These are phyloP conservation scores for Heterococcus sp. DNA, from an alignment of 108 stramenopile species.

Conservation along the genomic window DNA sequence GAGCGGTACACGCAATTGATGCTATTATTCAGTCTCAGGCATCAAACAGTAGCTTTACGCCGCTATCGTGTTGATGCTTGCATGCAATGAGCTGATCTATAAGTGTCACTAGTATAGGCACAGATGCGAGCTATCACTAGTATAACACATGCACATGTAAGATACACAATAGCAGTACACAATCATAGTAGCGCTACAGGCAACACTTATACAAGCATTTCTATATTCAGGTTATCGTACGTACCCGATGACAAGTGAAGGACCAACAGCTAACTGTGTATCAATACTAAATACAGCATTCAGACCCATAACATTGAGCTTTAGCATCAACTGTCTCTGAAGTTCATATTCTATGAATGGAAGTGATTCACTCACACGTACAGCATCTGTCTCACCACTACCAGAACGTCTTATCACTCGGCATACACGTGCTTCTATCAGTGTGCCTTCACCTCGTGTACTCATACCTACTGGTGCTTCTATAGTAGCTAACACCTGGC, in stretches of 20 bases:
- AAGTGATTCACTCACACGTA: constrained; percentile 75
- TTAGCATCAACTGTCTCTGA: constrained; percentile 90
- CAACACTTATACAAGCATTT: no score
- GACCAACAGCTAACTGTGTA: constrained; percentile 22
- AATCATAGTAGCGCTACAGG: no score
- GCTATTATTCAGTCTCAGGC: no score
- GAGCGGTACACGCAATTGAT: not conserved
- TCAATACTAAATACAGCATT: constrained; percentile 20
- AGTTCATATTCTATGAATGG: constrained; percentile 91
- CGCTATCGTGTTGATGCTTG: no score
- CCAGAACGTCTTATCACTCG: constrained; percentile 57
- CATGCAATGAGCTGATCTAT: no score
- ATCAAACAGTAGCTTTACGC: no score
- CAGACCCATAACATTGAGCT: constrained; percentile 64
- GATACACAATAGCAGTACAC: no score
- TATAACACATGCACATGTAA: no score
- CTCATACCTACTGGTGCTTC: constrained; percentile 62
- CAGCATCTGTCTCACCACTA: constrained; percentile 36
- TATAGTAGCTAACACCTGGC: constrained; percentile 15
- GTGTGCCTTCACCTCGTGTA: constrained; percentile 78
- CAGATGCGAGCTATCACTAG: no score
- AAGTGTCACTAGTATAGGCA: no score
- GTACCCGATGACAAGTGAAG: constrained; percentile 9
- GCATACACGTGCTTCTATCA: constrained; percentile 90
- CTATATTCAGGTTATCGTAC: no score